Evolutionary conservation across 768 basidiomycete species (phyloP), one percentile per base, ranked within the genome.

Genomic region (Boletus rufocinnamomeus): DNA sequence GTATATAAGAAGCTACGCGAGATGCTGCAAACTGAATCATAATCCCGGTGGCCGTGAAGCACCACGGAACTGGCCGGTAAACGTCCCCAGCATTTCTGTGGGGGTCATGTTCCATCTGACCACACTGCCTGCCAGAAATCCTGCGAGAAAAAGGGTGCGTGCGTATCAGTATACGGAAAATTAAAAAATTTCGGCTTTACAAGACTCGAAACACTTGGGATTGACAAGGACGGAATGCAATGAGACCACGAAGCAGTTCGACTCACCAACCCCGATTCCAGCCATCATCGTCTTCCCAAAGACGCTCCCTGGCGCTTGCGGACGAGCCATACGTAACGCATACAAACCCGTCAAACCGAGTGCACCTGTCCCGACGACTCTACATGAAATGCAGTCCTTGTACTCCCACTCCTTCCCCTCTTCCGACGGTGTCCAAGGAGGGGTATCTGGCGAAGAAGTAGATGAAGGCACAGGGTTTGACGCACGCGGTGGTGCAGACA

Each of bases 381-480:
- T 82, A 69, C 90, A 91, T 1, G 86, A 79, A n/a, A 88, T 65
- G 59, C 89, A 91, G 43, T 90, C 86, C 48, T 78, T 71, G 61
- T 74, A 64, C 14, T 62, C 58, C 66, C 58, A 28, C 1, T 52
- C 41, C n/a, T 58, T 52, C 30, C 28, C 53, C 7, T 61, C 63
- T 38, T 57, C 63, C 16, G 56, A 40, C 1, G 52, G 51, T 1
- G 34, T 43, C 52, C 23, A 41, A 23, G 63, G 2, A 14, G 62
- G 2, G 10, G 57, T 3, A n/a, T 54, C 56, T 10, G 56, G 14
- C 5, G 56, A 37, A 30, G 59, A 21, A n/a, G 37, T 38, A 4
- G 51, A 52, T 19, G 27, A 14, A 16, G 56, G 21, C 11, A 52
- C 16, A 14, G 61, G 35, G 28, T 51, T 58, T 25, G 60, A 54